Evolutionary conservation across 2,329 filamentous ascomycete species (phyloP).

Genomic region (Neopestalotiopsis sp.): DNA sequence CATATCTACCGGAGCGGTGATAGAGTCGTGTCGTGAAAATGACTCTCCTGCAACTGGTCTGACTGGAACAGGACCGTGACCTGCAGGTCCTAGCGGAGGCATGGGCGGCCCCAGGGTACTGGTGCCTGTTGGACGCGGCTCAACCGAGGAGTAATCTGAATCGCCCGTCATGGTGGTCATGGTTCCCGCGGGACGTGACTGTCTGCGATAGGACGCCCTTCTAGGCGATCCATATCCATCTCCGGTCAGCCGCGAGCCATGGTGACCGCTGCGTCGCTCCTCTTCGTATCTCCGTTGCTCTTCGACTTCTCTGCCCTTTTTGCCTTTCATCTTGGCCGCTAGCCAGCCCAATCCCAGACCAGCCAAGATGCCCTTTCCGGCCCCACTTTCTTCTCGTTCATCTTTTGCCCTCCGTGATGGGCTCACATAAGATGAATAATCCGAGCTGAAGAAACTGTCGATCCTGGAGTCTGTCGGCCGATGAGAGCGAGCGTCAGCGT

Average conservation of each 20-base stretch:
- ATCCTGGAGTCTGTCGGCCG: conserved; percentile 45
- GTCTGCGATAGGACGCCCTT: conserved; percentile 39
- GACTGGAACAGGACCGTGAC: conserved; percentile 15
- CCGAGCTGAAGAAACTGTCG: conserved; percentile 56
- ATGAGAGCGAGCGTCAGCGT: conserved; percentile 45
- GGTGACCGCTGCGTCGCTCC: conserved; percentile 61
- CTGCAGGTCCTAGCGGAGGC: conserved; percentile 40
- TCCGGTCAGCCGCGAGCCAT: conserved; percentile 69
- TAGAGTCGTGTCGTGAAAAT: conserved; percentile 18
- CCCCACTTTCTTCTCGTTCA: conserved; percentile 47
- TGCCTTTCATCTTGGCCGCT: conserved; percentile 66
- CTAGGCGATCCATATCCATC: conserved; percentile 65
- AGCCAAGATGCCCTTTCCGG: conserved; percentile 63
- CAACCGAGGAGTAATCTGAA: conserved; percentile 42
- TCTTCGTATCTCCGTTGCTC: conserved; percentile 54
- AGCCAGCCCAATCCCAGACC: conserved; percentile 73
- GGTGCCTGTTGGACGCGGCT: conserved; percentile 41
- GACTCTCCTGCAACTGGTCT: conserved; percentile 4
- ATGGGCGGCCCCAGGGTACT: conserved; percentile 40
- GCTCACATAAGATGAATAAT: conserved; percentile 66
- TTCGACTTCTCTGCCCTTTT: conserved; percentile 56
- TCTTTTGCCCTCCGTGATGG: conserved; percentile 62
- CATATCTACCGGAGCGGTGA: conserved; percentile 49
- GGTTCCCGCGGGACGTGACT: conserved; percentile 29
- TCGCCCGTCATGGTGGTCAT: conserved; percentile 34